Evolutionary conservation across 1,139 yeast species (phyloP), one percentile per base, ranked within the genome.

Genomic region (Pichia kudriavzevii): DNA sequence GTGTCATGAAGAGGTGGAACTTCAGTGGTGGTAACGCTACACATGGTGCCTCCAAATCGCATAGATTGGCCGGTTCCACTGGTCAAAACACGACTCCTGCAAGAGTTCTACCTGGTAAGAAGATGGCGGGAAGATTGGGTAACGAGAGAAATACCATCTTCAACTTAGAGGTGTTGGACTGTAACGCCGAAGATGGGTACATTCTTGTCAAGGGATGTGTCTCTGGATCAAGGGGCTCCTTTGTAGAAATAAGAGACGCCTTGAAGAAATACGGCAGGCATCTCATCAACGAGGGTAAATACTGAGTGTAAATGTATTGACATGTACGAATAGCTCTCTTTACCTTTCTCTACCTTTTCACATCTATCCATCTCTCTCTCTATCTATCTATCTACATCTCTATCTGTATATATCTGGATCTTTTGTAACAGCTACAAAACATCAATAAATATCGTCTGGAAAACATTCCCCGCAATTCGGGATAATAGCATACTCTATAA

Each of bases 121-220:
- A 87, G 63, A 88, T 93, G 97, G 94, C 98, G 22, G 98, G 98
- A 46, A 82, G 84, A 61, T 81, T 88, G 94, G 98, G 98, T 47
- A 77, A 73, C 42, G 67, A 72, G 40, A 69, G 67, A 49, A 72
- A 75, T 46, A 91, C 98, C 4, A 74, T 77, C 23, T 83, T 76
- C 56, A 87, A 87, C 58, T 68, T 78, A 28, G 70, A 78, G 56
- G 81, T 93, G 16, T 66, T 91, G 55, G 81, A 81, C 54, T 79
- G 79, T 13, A 88, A 84, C 56, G 84, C 79, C 31, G 87, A 72
- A 34, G 75, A 79, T 42, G 95, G 95, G 9, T 76, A 84, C 39
- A 66, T 91, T 41, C 67, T 88, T 36, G 78, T 91, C 34, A 83
- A 83, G 63, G 98, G 98, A 32, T 79, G 82, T 44, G 82, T 91